These are phyloP conservation scores for Sclerotinia glacialis DNA, from an alignment of 2,329 filamentous ascomycete genomes.

Conservation along the genomic window DNA sequence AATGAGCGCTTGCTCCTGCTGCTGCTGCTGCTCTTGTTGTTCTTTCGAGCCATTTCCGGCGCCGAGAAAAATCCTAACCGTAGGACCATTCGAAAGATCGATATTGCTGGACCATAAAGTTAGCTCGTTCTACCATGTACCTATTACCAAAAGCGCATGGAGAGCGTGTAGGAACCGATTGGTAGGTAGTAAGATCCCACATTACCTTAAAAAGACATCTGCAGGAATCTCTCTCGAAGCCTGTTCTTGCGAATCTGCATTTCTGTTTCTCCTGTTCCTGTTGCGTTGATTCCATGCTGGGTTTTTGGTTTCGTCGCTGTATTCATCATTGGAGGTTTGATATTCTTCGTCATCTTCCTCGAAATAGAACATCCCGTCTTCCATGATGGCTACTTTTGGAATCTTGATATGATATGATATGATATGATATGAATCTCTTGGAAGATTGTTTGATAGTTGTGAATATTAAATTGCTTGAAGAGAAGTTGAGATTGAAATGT, in stretches of 20 bases:
- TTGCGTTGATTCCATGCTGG: neutral
- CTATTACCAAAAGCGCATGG: too few species aligned
- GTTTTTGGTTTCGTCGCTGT: neutral
- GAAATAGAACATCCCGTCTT: slow-evolving; percentile 1
- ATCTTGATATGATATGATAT: neutral
- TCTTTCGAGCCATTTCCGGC: neutral
- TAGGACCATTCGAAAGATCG: slow-evolving; percentile 15
- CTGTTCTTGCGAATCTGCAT: neutral
- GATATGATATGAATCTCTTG: neutral
- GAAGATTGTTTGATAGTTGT: neutral
- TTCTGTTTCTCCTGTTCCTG: neutral
- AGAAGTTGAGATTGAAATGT: neutral
- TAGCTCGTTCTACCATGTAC: neutral
- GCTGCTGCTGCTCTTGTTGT: too few species aligned
- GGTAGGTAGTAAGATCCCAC: too few species aligned
- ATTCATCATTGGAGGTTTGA: slow-evolving; percentile 4
- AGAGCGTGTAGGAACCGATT: too few species aligned
- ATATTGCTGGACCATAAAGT: neutral
- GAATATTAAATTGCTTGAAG: neutral
- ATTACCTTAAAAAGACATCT: slow-evolving; percentile 13
- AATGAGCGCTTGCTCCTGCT: neutral
- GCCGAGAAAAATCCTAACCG: slow-evolving; percentile 22
- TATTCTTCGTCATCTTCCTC: neutral
- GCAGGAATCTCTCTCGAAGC: neutral
- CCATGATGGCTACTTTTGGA: neutral